Percentiles rank a stretch among this genome's conserved stretches.
Evolutionary conservation across 2,329 filamentous ascomycete species (phyloP).

Genomic region (Blastomyces emzantsi): DNA sequence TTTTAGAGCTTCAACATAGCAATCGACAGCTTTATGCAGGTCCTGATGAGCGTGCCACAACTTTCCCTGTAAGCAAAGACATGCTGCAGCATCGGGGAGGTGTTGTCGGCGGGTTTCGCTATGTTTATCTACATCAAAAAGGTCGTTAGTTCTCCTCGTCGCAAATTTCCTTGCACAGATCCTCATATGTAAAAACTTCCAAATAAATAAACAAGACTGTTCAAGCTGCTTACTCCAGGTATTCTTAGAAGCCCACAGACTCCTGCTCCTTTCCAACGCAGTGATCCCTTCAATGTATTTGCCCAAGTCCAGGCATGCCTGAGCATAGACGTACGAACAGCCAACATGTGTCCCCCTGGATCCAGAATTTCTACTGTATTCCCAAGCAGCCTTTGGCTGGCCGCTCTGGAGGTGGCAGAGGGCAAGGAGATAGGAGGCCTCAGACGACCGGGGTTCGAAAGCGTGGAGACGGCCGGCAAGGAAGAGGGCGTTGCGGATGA

Average conservation of each 20-base stretch:
- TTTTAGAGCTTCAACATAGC: constrained; percentile 81
- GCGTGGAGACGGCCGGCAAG: constrained; percentile 79
- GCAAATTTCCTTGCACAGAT: neutral
- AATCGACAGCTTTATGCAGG: constrained; percentile 71
- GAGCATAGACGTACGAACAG: constrained; percentile 85
- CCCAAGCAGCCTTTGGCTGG: constrained; percentile 76
- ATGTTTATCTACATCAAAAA: constrained; percentile 50
- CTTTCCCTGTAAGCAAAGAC: constrained; percentile 78
- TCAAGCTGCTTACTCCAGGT: constrained; percentile 57
- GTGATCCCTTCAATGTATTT: constrained; percentile 70
- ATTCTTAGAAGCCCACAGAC: constrained; percentile 65
- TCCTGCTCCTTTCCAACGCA: constrained; percentile 71
- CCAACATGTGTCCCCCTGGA: constrained; percentile 68
- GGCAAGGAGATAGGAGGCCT: constrained; percentile 73
- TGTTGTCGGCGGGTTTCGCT: constrained; percentile 64
- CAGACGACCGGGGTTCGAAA: constrained; percentile 69
- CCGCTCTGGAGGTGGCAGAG: constrained; percentile 77
- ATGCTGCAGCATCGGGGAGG: constrained; percentile 71
- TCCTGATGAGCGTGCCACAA: constrained; percentile 73
- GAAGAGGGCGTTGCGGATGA: constrained; percentile 84
- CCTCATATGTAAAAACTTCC: neutral
- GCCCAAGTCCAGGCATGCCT: constrained; percentile 72
- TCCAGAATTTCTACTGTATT: constrained; percentile 63
- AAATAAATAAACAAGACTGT: neutral
- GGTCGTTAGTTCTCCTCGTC: neutral